Conservation (phyloP, 257 asterid genomes). For the Solanum ossicruentum region DNA sequence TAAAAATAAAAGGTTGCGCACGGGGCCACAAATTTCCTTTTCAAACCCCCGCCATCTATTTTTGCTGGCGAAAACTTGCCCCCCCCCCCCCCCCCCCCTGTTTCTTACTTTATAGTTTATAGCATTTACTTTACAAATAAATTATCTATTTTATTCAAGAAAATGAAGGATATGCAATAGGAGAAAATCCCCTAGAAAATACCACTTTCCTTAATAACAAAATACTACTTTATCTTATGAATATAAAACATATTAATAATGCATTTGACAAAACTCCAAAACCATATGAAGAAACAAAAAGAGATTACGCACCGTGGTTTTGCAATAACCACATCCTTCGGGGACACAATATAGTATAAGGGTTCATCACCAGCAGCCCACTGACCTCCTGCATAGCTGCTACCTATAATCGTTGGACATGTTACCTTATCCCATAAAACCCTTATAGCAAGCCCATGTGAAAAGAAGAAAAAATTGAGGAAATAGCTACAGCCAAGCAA, state of each 20-base stretch:
- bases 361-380: constrained; percentile 99
- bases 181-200: neutral
- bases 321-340: constrained; percentile 97
- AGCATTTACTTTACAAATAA: neutral
- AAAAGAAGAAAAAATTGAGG: neutral
- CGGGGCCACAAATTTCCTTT: too few species aligned
- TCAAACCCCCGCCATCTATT: too few species aligned
- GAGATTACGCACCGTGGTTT: constrained; percentile 76
- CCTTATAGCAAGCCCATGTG: neutral
- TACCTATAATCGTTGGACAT: constrained; percentile 39
- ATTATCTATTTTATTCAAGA: neutral
- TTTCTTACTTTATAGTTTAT: neutral
- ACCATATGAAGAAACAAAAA: neutral
- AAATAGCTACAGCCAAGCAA: neutral
- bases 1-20: too few species aligned
- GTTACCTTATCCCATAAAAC: neutral
- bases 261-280: neutral
- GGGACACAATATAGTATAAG: constrained; percentile 82
- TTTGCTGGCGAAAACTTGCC: too few species aligned
- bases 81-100: neutral
- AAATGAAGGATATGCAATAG: neutral
- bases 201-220: neutral
- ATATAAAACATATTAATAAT: neutral
- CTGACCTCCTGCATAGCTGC: constrained; percentile 96
- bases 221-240: neutral